Base-by-base conservation (phyloP, 306 rosid genomes). In the Sesbania bispinosa region DNA sequence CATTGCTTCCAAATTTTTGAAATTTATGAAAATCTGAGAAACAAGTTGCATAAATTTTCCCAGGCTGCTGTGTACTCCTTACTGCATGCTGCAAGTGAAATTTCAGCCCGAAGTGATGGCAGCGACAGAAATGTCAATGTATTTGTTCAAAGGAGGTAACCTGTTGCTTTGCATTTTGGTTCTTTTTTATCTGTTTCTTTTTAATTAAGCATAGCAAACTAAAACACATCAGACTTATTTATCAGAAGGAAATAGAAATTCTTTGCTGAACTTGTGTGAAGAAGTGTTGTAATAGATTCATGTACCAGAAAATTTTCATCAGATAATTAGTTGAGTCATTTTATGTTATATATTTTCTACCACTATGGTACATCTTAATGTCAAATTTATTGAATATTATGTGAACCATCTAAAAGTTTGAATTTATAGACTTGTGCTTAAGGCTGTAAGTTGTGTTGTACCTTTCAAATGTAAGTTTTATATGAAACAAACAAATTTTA, bases 61-160 rank as follows among this genome's bases (percentile, higher is more conserved):
- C 96, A 91, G 99, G 97, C 93, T 73, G 87, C 97, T 60, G 90
- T 87, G 67, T 88, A 83, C 84, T 89, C 96, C 48, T 88, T 95
- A 66, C 62, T 95, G 90, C 96, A 91, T 68, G 99, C 97, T 79
- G 96, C 87, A 39, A 88, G 79, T 38, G 96, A 95, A 79, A 81
- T 95, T 79, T 89, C 96, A 73, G 82, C 91, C 52, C 84, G 65
- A 73, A 86, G 89, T 52, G 92, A 88, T 78, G 82, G 72, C 59
- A 82, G 93, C 80, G 92, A 91, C 77, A 86, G 85, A 80, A 88
- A 83, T 79, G 83, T 86, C 71, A 89, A 89, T 62, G 78, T 75
- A 54, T 84, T 88, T 78, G 92, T 88, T 77, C 97, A 95, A 66
- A 89, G 83, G 80, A 95, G 99, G 99, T 90, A 87, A 57, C 41